These are phyloP conservation scores for Jatropha curcas DNA, from an alignment of 345 rosid genomes.

Conservation along the genomic window DNA sequence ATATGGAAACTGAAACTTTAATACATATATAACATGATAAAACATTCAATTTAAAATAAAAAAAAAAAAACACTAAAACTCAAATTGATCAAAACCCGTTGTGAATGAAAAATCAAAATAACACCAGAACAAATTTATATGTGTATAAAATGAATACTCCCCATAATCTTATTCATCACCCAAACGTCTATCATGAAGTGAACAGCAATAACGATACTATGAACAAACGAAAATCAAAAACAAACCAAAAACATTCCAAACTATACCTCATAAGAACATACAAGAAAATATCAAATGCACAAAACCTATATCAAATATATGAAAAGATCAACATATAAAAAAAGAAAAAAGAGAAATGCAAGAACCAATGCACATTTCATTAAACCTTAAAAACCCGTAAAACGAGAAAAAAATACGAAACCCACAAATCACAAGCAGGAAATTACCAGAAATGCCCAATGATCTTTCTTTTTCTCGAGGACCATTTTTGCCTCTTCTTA, in stretches of 20 bases:
- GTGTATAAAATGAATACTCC: background rate
- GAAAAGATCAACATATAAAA: background rate
- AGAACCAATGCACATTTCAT: background rate
- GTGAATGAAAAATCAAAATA: background rate
- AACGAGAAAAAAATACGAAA: background rate
- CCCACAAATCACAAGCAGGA: background rate
- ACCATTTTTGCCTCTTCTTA: constrained; percentile 21
- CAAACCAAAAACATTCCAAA: background rate
- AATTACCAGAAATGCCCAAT: constrained; percentile 59
- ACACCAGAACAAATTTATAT: background rate
- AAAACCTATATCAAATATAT: background rate
- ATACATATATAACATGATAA: background rate
- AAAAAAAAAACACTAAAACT: background rate
- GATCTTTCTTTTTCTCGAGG: constrained; percentile 29
- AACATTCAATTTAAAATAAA: background rate
- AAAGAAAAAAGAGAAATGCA: background rate
- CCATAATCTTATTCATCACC: background rate
- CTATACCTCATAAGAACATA: background rate
- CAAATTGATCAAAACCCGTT: background rate
- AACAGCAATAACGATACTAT: background rate
- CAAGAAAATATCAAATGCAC: background rate
- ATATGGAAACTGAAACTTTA: too few relatives aligned
- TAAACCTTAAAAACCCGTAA: background rate
- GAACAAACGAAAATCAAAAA: background rate
- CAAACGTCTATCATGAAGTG: background rate